Conservation (phyloP, 2,329 filamentous ascomycete genomes). For the Neurospora crassa region DNA sequence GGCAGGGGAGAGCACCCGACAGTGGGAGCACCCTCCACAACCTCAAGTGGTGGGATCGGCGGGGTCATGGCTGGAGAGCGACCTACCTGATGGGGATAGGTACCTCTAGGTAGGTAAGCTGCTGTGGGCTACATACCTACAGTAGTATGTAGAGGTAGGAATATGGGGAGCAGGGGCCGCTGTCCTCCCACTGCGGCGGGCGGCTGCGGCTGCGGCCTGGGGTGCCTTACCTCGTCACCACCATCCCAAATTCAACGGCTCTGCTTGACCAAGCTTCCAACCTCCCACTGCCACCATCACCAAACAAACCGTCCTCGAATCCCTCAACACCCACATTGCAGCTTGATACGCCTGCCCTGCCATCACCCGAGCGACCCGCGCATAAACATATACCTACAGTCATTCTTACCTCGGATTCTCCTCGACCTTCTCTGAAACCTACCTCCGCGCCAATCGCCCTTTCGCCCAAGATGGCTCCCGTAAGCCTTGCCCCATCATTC, state of each 20-base stretch:
- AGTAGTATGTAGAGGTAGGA: background rate
- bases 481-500: slow-evolving; percentile 29
- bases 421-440: slow-evolving; percentile 20
- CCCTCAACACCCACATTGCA: slow-evolving; percentile 9
- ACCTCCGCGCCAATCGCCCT: slow-evolving; percentile 14
- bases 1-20: too few relatives aligned
- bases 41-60: background rate
- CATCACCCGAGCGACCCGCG: background rate
- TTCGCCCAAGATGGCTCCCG: slow-evolving; percentile 43
- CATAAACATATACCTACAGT: slow-evolving; percentile 8
- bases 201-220: slow-evolving; percentile 17
- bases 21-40: background rate
- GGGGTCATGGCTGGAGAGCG: background rate
- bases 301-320: slow-evolving; percentile 4
- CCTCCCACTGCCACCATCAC: slow-evolving; percentile 19
- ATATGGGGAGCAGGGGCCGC: slow-evolving; percentile 7
- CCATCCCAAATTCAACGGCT: background rate
- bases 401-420: slow-evolving; percentile 20
- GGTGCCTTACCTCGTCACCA: slow-evolving; percentile 17
- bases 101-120: too few relatives aligned
- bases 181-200: slow-evolving; percentile 20
- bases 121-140: too few relatives aligned
- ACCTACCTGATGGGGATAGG: background rate
- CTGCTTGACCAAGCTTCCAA: slow-evolving; percentile 17
- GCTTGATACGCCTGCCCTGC: slow-evolving; percentile 3